A percentile compares a stretch with the other conserved stretches of the same genome.
Evolutionary conservation across 2,329 filamentous ascomycete species (phyloP).

Genomic region (Cytospora piceicola): DNA sequence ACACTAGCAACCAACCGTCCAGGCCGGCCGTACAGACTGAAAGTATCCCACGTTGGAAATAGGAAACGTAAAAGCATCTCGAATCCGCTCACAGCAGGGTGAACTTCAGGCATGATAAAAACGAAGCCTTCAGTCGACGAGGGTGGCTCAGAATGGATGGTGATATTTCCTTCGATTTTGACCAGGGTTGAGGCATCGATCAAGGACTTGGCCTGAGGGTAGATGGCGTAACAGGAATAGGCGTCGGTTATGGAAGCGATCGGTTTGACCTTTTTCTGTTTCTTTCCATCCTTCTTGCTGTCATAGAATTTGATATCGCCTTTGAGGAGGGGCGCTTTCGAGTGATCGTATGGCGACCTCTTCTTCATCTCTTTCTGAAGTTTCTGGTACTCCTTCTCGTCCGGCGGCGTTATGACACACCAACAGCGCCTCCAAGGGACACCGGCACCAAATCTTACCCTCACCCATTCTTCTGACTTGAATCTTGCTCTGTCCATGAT

Average conservation of each 20-base stretch:
- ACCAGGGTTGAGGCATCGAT: slow-evolving; percentile 94
- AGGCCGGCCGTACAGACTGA: slow-evolving; percentile 87
- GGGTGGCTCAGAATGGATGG: slow-evolving; percentile 78
- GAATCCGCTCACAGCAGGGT: slow-evolving; percentile 89
- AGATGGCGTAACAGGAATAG: slow-evolving; percentile 92
- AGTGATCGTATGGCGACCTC: slow-evolving; percentile 80
- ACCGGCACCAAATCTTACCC: slow-evolving; percentile 92
- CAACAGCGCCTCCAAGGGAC: slow-evolving; percentile 96
- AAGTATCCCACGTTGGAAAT: slow-evolving; percentile 93
- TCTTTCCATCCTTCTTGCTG: slow-evolving; percentile 71
- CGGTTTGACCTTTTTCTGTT: slow-evolving; percentile 82
- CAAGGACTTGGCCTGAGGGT: slow-evolving; percentile 89
- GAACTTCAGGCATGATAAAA: slow-evolving; percentile 95
- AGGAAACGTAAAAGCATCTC: slow-evolving; percentile 93
- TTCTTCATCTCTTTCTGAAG: slow-evolving; percentile 82
- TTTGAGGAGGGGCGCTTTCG: slow-evolving; percentile 68
- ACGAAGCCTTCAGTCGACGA: slow-evolving; percentile 89
- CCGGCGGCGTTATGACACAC: slow-evolving; percentile 91
- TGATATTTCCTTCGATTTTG: slow-evolving; percentile 90
- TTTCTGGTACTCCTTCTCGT: slow-evolving; percentile 89
- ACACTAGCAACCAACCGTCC: slow-evolving; percentile 85
- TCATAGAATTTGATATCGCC: slow-evolving; percentile 97
- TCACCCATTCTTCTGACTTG: slow-evolving; percentile 87
- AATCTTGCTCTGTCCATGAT: slow-evolving; percentile 83
- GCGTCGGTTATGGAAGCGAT: slow-evolving; percentile 92